Conservation (phyloP, 352 stramenopile genomes). For the Plasmopara halstedii region DNA sequence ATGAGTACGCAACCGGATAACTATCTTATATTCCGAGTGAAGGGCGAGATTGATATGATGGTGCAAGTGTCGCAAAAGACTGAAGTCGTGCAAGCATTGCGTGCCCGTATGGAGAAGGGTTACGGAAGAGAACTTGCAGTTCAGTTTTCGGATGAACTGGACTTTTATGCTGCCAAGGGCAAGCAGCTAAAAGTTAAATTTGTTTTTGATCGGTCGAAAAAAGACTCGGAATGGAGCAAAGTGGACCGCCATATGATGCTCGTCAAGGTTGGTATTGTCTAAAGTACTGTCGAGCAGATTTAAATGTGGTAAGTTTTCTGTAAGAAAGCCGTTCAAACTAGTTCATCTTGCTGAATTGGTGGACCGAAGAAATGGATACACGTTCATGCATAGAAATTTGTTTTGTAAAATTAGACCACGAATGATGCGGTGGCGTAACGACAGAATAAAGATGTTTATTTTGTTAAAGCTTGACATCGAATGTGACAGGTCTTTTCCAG, state of each 20-base stretch:
- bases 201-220: constrained; percentile 50
- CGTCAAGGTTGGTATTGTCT: constrained; percentile 65
- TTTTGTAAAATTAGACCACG: background rate
- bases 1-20: constrained; percentile 79
- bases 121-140: constrained; percentile 53
- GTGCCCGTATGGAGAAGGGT: constrained; percentile 50
- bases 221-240: constrained; percentile 55
- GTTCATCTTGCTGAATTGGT: too few species aligned
- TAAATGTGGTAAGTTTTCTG: background rate
- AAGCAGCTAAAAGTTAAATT: constrained; percentile 67
- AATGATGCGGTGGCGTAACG: background rate
- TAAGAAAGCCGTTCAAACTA: too few species aligned
- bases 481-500: background rate
- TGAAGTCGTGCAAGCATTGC: constrained; percentile 67
- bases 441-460: background rate
- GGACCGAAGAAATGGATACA: background rate
- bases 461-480: background rate
- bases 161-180: constrained; percentile 66
- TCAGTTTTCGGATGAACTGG: constrained; percentile 56
- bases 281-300: constrained; percentile 11
- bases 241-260: constrained; percentile 66
- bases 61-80: constrained; percentile 71
- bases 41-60: constrained; percentile 68
- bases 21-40: constrained; percentile 71
- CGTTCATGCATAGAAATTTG: background rate